Conservation (phyloP, 2,329 filamentous ascomycete genomes). For the Aspergillus tamarii region DNA sequence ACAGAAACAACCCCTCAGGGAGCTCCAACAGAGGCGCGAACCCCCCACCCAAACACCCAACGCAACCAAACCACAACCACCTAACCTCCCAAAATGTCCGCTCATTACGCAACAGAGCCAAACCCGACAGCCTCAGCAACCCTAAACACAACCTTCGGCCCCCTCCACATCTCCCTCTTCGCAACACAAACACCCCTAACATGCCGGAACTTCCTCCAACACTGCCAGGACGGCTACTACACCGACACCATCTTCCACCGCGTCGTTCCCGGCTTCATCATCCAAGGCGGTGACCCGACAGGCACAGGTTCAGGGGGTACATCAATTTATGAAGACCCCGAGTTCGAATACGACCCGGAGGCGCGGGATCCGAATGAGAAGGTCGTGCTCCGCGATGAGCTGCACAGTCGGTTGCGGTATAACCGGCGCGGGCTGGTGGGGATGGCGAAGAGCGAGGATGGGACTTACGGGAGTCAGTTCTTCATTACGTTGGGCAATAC, state of each 20-base stretch:
- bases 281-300: constrained; percentile 93
- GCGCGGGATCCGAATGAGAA: constrained; percentile 51
- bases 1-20: neutral
- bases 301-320: constrained; percentile 90
- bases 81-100: constrained; percentile 66
- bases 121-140: constrained; percentile 91
- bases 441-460: constrained; percentile 79
- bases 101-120: constrained; percentile 91
- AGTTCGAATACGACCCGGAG: constrained; percentile 58
- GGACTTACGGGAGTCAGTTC: constrained; percentile 94
- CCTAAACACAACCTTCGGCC: constrained; percentile 85
- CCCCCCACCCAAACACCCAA: neutral
- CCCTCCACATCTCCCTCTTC: constrained; percentile 89
- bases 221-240: constrained; percentile 94
- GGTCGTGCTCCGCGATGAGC: constrained; percentile 82
- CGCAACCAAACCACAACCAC: neutral
- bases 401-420: constrained; percentile 90
- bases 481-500: constrained; percentile 86
- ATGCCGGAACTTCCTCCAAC: constrained; percentile 93
- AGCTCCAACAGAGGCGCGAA: neutral
- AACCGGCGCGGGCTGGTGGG: constrained; percentile 86
- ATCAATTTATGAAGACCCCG: constrained; percentile 79
- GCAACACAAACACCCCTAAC: constrained; percentile 91
- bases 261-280: constrained; percentile 84
- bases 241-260: constrained; percentile 92